Evolutionary conservation across 768 basidiomycete genomes (phyloP), one percentile per base, ranked within the genome.

Genomic region (Collybiopsis confluens): DNA sequence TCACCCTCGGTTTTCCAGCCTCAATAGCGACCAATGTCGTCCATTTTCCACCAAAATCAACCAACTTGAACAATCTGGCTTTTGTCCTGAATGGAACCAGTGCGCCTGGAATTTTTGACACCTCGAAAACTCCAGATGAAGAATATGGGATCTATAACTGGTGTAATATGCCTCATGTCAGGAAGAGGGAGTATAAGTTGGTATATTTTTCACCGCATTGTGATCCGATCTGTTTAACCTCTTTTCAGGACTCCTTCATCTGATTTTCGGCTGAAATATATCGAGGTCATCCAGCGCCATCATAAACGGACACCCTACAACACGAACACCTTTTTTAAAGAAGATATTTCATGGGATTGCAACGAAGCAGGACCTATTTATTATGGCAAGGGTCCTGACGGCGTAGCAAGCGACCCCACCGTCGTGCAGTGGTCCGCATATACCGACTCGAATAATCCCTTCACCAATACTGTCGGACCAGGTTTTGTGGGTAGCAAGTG

Each of bases 111-210:
- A 76, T 78, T 2, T 78, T 69, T 61, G 69, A 64, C 54, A 75
- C 73, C 0, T 78, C 77, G 0, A 59, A 50, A 6, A 72, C 71
- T 7, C 72, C 76, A 1, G 59, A 72, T 36, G 51, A 65, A 2
- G 56, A 57, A 8, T 79, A 79, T 66, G 78, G 77, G 1, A 63
- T 62, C n/a, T 79, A 77, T 53, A 78, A 79, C 55, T 79, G 77
- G 78, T 79, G 79, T 46, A 79, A 78, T 56, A 80, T 80, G 79
- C 78, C 79, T 2, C 79, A 79, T 66, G 77, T 76, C 0, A 65
- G 77, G 50, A 45, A 50, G 23, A 63, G 57, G 53, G 77, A 78
- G 60, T 79, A 79, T 64, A 70, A 68, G 79, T 78, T 45, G 13
- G 71, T 63, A 16, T n/a, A 3, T 26, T 30, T 44, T 36, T 45